A percentile compares a stretch with the other conserved stretches of the same genome.
phyloP scores from a whole-genome alignment of 23 red algal species.

The Agarophyton chilense region DNA sequence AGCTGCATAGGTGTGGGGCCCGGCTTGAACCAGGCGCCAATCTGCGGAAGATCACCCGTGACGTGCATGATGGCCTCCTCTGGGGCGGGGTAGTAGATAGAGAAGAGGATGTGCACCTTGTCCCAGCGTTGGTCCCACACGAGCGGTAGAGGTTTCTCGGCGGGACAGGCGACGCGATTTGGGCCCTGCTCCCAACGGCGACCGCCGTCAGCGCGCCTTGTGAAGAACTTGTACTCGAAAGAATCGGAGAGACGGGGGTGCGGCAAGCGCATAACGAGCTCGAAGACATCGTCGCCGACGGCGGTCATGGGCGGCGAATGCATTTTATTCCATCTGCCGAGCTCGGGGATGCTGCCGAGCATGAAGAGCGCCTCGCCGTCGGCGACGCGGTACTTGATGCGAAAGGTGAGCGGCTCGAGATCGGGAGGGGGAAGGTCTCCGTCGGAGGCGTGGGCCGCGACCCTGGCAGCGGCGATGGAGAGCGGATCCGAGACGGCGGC shows the following conservation, averaged over 20 bases:
- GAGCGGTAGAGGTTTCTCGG: background rate
- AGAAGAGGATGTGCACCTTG: conserved; percentile 47
- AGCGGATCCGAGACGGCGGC: background rate
- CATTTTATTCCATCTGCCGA: conserved; percentile 59
- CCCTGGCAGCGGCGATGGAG: conserved; percentile 3
- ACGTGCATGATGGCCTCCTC: conserved; percentile 64
- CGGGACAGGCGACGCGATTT: conserved; percentile 49
- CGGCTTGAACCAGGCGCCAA: conserved; percentile 85
- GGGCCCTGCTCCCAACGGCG: conserved; percentile 65
- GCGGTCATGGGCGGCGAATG: conserved; percentile 17
- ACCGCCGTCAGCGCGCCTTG: conserved; percentile 32
- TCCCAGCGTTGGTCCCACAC: conserved; percentile 79
- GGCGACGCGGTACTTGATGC: conserved; percentile 41
- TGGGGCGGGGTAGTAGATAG: conserved; percentile 77
- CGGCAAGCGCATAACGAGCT: conserved; percentile 27
- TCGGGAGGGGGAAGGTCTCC: background rate
- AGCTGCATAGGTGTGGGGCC: conserved; percentile 79
- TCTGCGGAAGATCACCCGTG: conserved; percentile 77
- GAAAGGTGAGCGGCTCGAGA: conserved; percentile 18
- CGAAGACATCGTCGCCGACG: conserved; percentile 12
- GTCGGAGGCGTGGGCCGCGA: background rate
- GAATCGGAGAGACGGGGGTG: background rate
- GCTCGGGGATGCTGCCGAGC: conserved; percentile 42
- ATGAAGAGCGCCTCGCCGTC: conserved; percentile 41
- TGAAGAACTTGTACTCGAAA: conserved; percentile 88